Evolutionary conservation across 2,329 filamentous ascomycete genomes (phyloP).

Genomic region (Neopestalotiopsis sp.): DNA sequence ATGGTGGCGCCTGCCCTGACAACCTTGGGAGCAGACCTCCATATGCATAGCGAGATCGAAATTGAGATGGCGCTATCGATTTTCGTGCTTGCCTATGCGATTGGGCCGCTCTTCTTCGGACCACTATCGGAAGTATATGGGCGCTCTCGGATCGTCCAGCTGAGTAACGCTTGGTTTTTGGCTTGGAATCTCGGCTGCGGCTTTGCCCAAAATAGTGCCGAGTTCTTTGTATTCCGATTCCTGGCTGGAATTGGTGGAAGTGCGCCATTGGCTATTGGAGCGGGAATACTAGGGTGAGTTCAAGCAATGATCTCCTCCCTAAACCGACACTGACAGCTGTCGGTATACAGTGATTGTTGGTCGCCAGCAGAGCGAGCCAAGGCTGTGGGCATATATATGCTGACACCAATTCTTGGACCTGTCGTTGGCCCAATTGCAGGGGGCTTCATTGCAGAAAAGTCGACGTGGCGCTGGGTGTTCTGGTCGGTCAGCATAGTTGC

Average conservation of each 20-base stretch:
- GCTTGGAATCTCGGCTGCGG: slow-evolving; percentile 60
- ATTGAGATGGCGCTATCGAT: slow-evolving; percentile 49
- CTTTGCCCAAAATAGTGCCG: slow-evolving; percentile 46
- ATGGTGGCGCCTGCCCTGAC: slow-evolving; percentile 55
- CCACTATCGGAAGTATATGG: slow-evolving; percentile 39
- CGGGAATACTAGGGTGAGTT: slow-evolving; percentile 32
- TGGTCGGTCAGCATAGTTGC: slow-evolving; percentile 47
- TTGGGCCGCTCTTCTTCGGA: slow-evolving; percentile 51
- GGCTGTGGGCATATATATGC: slow-evolving; percentile 47
- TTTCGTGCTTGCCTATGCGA: slow-evolving; percentile 53
- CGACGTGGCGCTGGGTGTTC: slow-evolving; percentile 53
- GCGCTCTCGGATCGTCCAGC: slow-evolving; percentile 52
- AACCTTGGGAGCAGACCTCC: slow-evolving; percentile 49
- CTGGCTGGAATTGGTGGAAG: slow-evolving; percentile 52
- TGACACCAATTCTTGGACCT: slow-evolving; percentile 40
- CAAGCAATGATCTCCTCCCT: slow-evolving; percentile 40
- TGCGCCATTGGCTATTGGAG: slow-evolving; percentile 43
- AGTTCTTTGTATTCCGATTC: slow-evolving; percentile 57
- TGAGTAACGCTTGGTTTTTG: slow-evolving; percentile 51
- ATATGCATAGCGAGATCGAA: slow-evolving; percentile 47
- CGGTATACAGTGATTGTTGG: slow-evolving; percentile 29
- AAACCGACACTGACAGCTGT: slow-evolving; percentile 40
- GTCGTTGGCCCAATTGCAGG: slow-evolving; percentile 41
- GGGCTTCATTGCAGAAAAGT: slow-evolving; percentile 44
- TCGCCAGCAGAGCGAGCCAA: slow-evolving; percentile 44